Base-by-base conservation (phyloP, 1,139 yeast genomes). In the Hemisphaericaspora lyxosophila region DNA sequence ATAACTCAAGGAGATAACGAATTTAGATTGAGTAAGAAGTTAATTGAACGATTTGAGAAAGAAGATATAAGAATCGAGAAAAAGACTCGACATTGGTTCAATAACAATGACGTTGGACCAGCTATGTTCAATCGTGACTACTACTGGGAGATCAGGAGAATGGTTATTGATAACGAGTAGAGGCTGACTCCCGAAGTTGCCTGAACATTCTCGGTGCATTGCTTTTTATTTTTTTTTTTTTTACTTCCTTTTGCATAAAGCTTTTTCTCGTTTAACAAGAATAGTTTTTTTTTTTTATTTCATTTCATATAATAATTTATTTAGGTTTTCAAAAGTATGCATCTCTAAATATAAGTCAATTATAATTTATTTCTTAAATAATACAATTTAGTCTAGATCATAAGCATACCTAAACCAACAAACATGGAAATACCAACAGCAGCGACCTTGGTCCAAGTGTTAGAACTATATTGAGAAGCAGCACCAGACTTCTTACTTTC, bases 21-120 rank as follows among this genome's bases (percentile, higher is more conserved):
- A 39, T 75, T 74, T 43, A 57, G 56, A 20, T 51, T 80, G 5
- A 53, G 70, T 2, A 58, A 59, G 8, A 75, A 66, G 39, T 53
- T 67, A 36, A 50, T 70, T 17, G 67, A 71, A 19, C 56, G 60
- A 45, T 75, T 77, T 47, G 56, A 56, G 32, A 73, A 70, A 39
- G 84, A 80, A 49, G 83, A 79, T 51, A 61, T 56, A 23, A 70
- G 73, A 47, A 71, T 81, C 56, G 51, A 47, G 25, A 64, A 68
- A 47, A 78, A 77, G 46, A 71, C 73, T 11, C 60, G 58, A 35
- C 70, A 75, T 43, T 80, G 85, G 85, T 76, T 77, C 46, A 59
- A 64, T 7, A 66, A 67, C 7, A 43, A 41, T 15, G 48, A 40
- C 16, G 40, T 40, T 12, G 45, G 35, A 18, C 40, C 33, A 4